Evolutionary conservation across 2,329 filamentous ascomycete genomes (phyloP), one percentile per base, ranked within the genome.

Genomic region (Nemania serpens): DNA sequence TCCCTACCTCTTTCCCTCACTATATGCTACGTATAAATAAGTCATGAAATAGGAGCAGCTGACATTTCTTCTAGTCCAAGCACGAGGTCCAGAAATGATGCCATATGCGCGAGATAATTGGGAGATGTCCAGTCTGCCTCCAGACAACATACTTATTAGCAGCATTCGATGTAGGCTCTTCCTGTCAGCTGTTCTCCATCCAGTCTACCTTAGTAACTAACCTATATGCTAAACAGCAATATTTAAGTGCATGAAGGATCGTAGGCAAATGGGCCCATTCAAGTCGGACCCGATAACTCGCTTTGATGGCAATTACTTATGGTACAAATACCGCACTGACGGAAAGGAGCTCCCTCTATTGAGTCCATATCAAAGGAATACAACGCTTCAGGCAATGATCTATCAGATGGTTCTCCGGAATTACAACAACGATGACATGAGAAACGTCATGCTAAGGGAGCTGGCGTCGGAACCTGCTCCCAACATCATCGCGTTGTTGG

Each of bases 401-500:
- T 37, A 5, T 37, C 34, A 3, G 34, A 2, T 15, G 10, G 10
- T 11, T 12, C 3, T 12, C 13, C 43, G 25, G 22, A 33, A 9
- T 15, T 10, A 22, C 25, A 7, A 22, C 25, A 7, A 29, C 25
- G 25, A 7, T 29, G 3, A 29, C 25, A 4, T 29, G 7, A 7
- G 25, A 29, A 3, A 29, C 4, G 25, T 29, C 7, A 29, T 29
- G 34, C 34, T 12, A 3, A 37, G 10, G 10, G 13, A 37, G 34
- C 5, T 3, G 34, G 10, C 34, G 34, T 3, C 3, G 4, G 25
- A 29, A 29, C 7, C 25, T 7, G 43, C 13, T 18, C 18, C 20
- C 5, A 50, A 63, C 25, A 5, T 55, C 20, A 12, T 61, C 20
- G n/a, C 3, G 50, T 22, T 43, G n/a, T 22, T 63, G 13, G 9